Percentiles rank a stretch among this genome's conserved stretches.
Evolutionary conservation across 208 protist genomes (phyloP).

Genomic region (Crithidia brevicula): DNA sequence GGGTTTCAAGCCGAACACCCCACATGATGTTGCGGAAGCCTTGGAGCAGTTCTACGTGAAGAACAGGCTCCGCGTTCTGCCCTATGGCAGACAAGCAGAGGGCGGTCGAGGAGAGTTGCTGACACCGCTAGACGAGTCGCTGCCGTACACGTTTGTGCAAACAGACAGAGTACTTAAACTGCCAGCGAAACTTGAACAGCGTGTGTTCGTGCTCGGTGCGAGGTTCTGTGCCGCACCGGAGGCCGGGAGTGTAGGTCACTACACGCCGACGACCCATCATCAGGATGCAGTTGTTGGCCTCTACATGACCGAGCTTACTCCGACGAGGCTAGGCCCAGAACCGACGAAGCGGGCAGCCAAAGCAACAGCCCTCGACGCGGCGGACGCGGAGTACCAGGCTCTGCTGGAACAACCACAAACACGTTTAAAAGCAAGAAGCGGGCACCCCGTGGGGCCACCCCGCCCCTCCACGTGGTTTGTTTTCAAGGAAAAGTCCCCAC

Average conservation of each 20-base stretch:
- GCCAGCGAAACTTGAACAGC: not conserved
- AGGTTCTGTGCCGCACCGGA: not conserved
- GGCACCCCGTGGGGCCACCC: not conserved
- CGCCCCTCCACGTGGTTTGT: not conserved
- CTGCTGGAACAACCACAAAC: not conserved
- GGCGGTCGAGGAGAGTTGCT: not conserved
- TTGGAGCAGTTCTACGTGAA: not conserved
- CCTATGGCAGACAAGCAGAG: not conserved
- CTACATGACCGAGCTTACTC: not conserved
- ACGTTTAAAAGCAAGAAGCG: not conserved
- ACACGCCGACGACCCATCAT: not conserved
- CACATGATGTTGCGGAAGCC: not conserved
- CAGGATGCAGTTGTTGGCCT: not conserved
- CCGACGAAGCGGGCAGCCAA: not conserved
- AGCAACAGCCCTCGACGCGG: not conserved
- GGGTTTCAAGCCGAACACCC: not conserved
- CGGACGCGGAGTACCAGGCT: not conserved
- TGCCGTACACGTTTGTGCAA: slow-evolving; percentile 2
- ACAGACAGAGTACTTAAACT: not conserved
- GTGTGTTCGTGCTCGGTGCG: not conserved
- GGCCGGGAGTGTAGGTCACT: not conserved
- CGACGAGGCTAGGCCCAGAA: not conserved
- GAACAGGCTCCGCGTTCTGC: not conserved
- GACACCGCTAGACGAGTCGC: not conserved
- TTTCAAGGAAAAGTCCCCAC: not conserved